These are phyloP conservation scores for Tolypocladium guangdongense DNA, from an alignment of 2,329 filamentous ascomycete genomes.

Conservation along the genomic window DNA sequence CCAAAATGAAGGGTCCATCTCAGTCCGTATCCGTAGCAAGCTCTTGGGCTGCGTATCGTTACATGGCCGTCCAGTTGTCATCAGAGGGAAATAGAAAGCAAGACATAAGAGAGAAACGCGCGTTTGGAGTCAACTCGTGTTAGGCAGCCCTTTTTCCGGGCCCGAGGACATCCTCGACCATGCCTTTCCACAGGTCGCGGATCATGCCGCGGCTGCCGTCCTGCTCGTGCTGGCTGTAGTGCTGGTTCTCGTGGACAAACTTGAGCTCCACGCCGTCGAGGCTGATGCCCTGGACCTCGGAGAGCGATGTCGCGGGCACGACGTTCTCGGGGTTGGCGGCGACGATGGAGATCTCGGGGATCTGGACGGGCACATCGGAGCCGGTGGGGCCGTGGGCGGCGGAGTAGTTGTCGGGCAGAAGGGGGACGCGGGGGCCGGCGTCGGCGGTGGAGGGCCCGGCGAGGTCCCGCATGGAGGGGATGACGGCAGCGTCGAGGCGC, in stretches of 20 bases:
- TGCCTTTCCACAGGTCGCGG: slow-evolving; percentile 42
- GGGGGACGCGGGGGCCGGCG: slow-evolving; percentile 40
- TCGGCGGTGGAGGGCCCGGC: slow-evolving; percentile 18
- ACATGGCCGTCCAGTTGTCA: background rate
- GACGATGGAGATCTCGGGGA: slow-evolving; percentile 41
- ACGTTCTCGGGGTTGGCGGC: slow-evolving; percentile 45
- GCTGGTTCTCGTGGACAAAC: slow-evolving; percentile 30
- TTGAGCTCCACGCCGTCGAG: slow-evolving; percentile 46
- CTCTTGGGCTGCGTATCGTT: background rate
- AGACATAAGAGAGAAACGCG: slow-evolving; percentile 1
- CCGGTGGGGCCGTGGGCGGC: slow-evolving; percentile 32
- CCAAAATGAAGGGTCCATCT: background rate
- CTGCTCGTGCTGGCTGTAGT: slow-evolving; percentile 13
- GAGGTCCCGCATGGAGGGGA: slow-evolving; percentile 34
- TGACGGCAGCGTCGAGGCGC: slow-evolving; percentile 41
- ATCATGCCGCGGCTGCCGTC: slow-evolving; percentile 34
- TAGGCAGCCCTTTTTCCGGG: slow-evolving; percentile 9
- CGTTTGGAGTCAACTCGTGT: background rate
- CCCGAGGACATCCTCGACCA: slow-evolving; percentile 38
- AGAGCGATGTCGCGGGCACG: slow-evolving; percentile 37
- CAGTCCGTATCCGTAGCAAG: background rate
- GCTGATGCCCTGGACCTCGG: slow-evolving; percentile 47
- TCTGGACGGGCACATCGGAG: slow-evolving; percentile 27
- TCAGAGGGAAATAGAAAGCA: background rate
- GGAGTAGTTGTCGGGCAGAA: slow-evolving; percentile 48